A percentile compares a stretch with the other conserved stretches of the same genome.
Evolutionary conservation across 495 filamentous ascomycete genomes (phyloP).

Genomic region (Venustampulla echinocandica): DNA sequence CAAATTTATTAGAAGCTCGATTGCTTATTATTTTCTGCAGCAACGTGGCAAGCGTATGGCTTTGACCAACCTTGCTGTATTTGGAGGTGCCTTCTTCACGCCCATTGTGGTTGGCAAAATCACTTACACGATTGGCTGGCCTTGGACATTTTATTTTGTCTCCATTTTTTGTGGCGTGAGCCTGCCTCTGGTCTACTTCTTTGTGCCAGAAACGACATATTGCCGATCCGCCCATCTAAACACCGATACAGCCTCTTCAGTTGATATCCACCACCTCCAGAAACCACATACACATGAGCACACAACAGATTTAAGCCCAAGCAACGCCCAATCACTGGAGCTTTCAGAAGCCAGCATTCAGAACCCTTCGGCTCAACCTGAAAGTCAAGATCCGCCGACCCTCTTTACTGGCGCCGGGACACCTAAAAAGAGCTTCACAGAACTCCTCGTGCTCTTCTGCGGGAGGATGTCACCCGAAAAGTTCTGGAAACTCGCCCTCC

Average conservation of each 20-base stretch:
- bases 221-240: constrained; percentile 55
- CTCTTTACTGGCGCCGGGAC: constrained; percentile 9
- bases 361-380: neutral
- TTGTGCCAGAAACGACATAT: constrained; percentile 82
- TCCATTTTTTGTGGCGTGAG: constrained; percentile 59
- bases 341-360: constrained; percentile 6
- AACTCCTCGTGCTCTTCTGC: constrained; percentile 63
- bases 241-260: constrained; percentile 41
- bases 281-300: constrained; percentile 1
- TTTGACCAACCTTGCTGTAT: constrained; percentile 76
- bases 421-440: constrained; percentile 40
- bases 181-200: constrained; percentile 60
- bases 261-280: constrained; percentile 6
- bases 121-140: constrained; percentile 64
- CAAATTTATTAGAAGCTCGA: neutral
- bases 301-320: neutral
- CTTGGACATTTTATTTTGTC: constrained; percentile 70
- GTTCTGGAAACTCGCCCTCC: constrained; percentile 56
- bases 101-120: constrained; percentile 84
- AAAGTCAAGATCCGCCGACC: constrained; percentile 1
- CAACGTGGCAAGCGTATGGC: constrained; percentile 86
- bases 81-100: constrained; percentile 87
- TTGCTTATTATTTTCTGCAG: constrained; percentile 29
- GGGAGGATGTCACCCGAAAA: constrained; percentile 60
- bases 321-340: neutral